Evolutionary conservation across 1,139 yeast genomes (phyloP), one percentile per base, ranked within the genome.

Genomic region (Debaryomyces sp.): DNA sequence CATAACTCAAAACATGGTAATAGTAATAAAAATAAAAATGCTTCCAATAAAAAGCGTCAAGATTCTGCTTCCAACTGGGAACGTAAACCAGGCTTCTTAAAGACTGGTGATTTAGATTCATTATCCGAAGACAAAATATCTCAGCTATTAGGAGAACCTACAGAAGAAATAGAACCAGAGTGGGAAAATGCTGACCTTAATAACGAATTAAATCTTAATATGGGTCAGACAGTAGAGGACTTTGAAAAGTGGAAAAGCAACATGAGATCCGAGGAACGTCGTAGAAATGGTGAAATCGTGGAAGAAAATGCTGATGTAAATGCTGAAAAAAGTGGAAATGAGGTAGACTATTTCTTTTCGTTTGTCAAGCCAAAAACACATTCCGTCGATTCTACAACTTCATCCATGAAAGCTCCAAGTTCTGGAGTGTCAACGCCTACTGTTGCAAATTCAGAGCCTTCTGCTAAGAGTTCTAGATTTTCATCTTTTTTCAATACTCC

Each of bases 231-330:
- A 2, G 85, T 83, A 18, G 84, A 82, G 47, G 94, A 86, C 58
- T 87, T 87, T 60, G 91, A 85, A 61, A 74, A 76, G 54, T 85
- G 91, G 89, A 85, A 84, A 64, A 72, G 78, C 44, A 76, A 76
- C 59, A 81, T 83, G 84, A 79, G 78, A 55, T 71, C 71, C 45
- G 80, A 82, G 60, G 87, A 84, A 45, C 75, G 77, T 42, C 76
- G 71, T 51, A 77, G 76, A 56, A 75, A 77, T 46, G 85, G 84
- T 15, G 81, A 75, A 47, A n/a, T 47, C 6, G 60, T 68, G 21
- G 64, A 68, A 29, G 68, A 63, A 41, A 64, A 41, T n/a, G 43
- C 45, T 8, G 50, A 44, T 35, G 39, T 50, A 5, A 49, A 52
- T 6, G 62, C 63, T 3, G 64, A 58, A 47, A 54, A 49, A 34